Evolutionary conservation across 192 early-diverging fungal species (phyloP).

Genomic region (Podila verticillata): DNA sequence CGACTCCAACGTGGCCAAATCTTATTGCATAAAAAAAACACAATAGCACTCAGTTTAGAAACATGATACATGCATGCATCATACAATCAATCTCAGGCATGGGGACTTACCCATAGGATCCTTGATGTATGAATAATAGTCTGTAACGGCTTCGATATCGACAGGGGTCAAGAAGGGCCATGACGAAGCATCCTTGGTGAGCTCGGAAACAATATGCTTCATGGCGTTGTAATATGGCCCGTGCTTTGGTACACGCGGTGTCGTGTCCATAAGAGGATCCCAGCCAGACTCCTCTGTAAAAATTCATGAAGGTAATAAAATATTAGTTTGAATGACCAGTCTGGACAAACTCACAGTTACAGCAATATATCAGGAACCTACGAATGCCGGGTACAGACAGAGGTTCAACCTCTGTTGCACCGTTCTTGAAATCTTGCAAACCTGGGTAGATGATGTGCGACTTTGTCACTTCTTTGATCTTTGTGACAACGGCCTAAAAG

Average conservation of each 20-base stretch:
- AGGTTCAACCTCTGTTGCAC: conserved; percentile 73
- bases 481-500: conserved; percentile 78
- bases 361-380: conserved; percentile 29
- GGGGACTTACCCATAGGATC: conserved; percentile 89
- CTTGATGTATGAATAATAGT: conserved; percentile 96
- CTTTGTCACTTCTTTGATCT: conserved; percentile 78
- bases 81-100: not conserved
- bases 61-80: not conserved
- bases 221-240: conserved; percentile 72
- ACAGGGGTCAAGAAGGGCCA: conserved; percentile 98
- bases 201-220: conserved; percentile 79
- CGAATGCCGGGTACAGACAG: conserved; percentile 87
- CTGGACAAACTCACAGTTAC: too few species aligned
- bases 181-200: conserved; percentile 78
- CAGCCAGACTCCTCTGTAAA: conserved; percentile 86
- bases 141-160: conserved; percentile 84
- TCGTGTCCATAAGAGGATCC: conserved; percentile 86
- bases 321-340: not conserved
- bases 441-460: conserved; percentile 87
- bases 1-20: conserved; percentile 84
- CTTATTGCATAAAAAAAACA: conserved; percentile 39
- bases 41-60: not conserved
- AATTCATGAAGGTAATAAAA: not conserved
- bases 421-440: conserved; percentile 73
- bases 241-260: conserved; percentile 55